These are phyloP conservation scores for Colletotrichum incanum DNA, from an alignment of 2,329 filamentous ascomycete species.

Conservation along the genomic window DNA sequence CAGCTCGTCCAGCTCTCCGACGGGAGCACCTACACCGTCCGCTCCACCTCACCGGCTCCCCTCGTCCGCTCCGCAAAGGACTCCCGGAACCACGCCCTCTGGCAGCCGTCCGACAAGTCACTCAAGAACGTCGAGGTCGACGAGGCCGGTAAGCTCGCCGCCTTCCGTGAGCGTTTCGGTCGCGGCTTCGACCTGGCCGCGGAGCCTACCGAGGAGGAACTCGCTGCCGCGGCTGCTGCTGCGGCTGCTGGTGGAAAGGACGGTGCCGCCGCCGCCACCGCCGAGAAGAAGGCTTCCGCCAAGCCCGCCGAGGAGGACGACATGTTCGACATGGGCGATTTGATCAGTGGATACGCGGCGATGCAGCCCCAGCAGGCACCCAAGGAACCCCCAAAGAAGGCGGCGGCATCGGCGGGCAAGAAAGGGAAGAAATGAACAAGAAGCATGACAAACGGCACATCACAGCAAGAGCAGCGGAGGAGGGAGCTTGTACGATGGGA, in stretches of 20 bases:
- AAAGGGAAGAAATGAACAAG: constrained; percentile 64
- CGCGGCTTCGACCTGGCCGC: constrained; percentile 81
- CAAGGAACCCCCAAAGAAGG: constrained; percentile 56
- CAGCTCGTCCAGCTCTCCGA: constrained; percentile 94
- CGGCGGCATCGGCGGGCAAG: constrained; percentile 52
- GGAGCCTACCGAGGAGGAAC: constrained; percentile 34
- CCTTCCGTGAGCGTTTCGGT: constrained; percentile 89
- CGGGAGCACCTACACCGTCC: constrained; percentile 86
- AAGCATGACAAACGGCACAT: constrained; percentile 45
- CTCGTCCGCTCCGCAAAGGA: constrained; percentile 80
- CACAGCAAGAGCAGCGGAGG: constrained; percentile 7
- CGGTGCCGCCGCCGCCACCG: constrained; percentile 43
- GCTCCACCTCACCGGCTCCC: constrained; percentile 80
- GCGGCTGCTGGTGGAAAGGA: constrained; percentile 1
- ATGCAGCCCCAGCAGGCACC: constrained; percentile 51
- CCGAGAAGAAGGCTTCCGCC: constrained; percentile 48
- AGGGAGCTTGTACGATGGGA: constrained; percentile 35
- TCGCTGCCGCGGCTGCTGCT: neutral
- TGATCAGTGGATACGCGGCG: constrained; percentile 66
- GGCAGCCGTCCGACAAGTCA: constrained; percentile 89
- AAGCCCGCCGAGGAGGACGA: constrained; percentile 45
- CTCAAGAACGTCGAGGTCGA: constrained; percentile 93
- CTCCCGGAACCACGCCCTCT: constrained; percentile 88
- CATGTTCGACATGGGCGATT: constrained; percentile 60
- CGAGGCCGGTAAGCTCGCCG: constrained; percentile 90